Percentiles rank a stretch among this genome's conserved stretches.
These are phyloP conservation scores for Ophiocordyceps polyrhachis-furcata DNA, from an alignment of 2,329 filamentous ascomycete species.

Conservation along the genomic window DNA sequence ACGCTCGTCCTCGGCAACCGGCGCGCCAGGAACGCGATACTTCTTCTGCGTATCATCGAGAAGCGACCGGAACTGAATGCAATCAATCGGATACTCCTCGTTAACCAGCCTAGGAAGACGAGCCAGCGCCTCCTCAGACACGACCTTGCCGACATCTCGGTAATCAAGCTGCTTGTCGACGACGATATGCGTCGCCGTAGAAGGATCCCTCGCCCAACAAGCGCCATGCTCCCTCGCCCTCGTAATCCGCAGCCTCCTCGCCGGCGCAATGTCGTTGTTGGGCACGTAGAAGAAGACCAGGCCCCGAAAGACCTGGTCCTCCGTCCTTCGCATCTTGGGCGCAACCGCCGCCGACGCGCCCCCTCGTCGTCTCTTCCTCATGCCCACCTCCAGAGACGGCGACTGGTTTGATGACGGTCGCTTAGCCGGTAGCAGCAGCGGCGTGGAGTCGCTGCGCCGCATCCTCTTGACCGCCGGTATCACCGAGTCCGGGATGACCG, in stretches of 20 bases:
- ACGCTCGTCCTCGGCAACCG: conserved; percentile 5
- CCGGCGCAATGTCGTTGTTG: conserved; percentile 51
- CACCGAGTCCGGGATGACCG: conserved; percentile 10
- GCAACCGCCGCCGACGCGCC: conserved; percentile 3
- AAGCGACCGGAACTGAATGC: conserved; percentile 36
- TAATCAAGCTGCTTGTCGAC: conserved; percentile 53
- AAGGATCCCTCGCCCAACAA: conserved; percentile 42
- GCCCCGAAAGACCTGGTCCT: conserved; percentile 37
- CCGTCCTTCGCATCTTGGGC: conserved; percentile 28
- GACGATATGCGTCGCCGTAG: conserved; percentile 55
- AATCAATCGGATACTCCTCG: conserved; percentile 51
- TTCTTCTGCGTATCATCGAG: conserved; percentile 38
- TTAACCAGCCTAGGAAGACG: conserved; percentile 36
- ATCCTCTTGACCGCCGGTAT: conserved; percentile 4
- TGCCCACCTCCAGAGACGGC: conserved; percentile 8
- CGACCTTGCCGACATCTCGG: conserved; percentile 37
- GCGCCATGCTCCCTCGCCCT: conserved; percentile 63
- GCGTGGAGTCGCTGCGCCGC: conserved; percentile 13
- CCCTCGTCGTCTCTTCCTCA: conserved; percentile 28
- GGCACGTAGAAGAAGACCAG: conserved; percentile 64
- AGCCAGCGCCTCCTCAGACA: conserved; percentile 5
- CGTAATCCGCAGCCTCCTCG: conserved; percentile 51
- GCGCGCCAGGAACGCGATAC: conserved; percentile 38
- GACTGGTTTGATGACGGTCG: conserved; percentile 6
- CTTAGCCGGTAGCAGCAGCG: conserved; percentile 9